Conservation (phyloP, 495 filamentous ascomycete species). For the Aspergillus cavernicola region DNA sequence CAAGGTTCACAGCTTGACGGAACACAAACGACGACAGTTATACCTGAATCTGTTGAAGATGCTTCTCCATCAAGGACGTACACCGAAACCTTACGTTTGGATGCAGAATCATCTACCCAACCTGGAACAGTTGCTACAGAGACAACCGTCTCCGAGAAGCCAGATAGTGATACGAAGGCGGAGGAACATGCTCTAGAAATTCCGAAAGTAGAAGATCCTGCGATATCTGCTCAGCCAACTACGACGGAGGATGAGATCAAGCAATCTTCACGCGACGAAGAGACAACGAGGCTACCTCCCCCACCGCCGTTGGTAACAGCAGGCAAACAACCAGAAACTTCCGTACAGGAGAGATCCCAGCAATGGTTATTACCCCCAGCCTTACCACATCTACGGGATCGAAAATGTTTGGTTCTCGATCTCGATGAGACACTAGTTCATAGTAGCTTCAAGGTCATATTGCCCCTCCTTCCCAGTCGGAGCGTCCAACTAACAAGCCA, state of each 20-base stretch:
- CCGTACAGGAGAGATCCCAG: conserved; percentile 46
- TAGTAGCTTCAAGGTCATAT: conserved; percentile 92
- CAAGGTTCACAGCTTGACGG: conserved; percentile 27
- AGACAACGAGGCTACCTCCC: conserved; percentile 40
- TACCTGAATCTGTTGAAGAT: conserved; percentile 14
- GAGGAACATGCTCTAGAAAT: conserved; percentile 6
- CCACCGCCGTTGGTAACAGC: conserved; percentile 55
- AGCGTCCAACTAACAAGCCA: background rate
- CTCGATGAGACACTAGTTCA: conserved; percentile 98
- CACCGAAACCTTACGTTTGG: conserved; percentile 3
- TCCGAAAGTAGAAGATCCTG: conserved; percentile 10
- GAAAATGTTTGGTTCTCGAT: conserved; percentile 94
- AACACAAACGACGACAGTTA: conserved; percentile 12
- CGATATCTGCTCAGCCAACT: conserved; percentile 11
- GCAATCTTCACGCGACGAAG: conserved; percentile 27
- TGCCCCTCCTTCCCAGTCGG: background rate
- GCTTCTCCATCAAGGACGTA: conserved; percentile 7
- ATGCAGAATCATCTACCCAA: background rate
- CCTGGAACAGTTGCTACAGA: background rate
- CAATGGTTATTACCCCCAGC: conserved; percentile 79
- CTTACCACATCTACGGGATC: conserved; percentile 69
- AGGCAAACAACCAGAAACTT: conserved; percentile 25
- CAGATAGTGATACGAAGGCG: conserved; percentile 7
- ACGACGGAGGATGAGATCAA: conserved; percentile 21
- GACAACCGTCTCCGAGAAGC: conserved; percentile 4